Evolutionary conservation across 495 filamentous ascomycete species (phyloP).

Genomic region (Annulohypoxylon bovei): DNA sequence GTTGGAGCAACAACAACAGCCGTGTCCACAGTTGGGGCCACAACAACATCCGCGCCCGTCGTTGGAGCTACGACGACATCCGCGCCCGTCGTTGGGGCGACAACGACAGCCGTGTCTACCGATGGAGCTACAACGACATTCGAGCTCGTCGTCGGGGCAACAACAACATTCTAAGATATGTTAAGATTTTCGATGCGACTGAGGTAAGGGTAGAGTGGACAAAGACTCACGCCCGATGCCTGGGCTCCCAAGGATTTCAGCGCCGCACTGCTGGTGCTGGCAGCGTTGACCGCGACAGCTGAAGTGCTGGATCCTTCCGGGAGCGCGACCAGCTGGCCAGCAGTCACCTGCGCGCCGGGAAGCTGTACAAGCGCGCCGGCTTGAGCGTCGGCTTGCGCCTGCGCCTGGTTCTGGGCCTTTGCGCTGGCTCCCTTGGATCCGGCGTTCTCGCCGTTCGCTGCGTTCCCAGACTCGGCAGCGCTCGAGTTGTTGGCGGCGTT

Average conservation of each 20-base stretch:
- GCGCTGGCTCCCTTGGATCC: not conserved
- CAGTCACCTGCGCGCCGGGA: slow-evolving; percentile 29
- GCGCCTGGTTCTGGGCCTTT: not conserved
- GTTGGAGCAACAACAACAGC: not conserved
- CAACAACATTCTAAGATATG: not conserved
- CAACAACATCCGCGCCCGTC: not conserved
- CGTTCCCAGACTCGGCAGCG: not conserved
- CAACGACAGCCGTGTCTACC: not conserved
- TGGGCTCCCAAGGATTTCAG: slow-evolving; percentile 7
- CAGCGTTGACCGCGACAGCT: not conserved
- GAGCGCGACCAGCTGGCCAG: slow-evolving; percentile 36
- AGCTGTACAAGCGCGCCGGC: slow-evolving; percentile 3
- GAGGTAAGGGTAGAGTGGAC: no score
- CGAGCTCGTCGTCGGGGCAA: not conserved
- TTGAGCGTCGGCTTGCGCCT: not conserved
- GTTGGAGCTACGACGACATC: no score
- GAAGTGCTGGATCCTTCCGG: slow-evolving; percentile 9
- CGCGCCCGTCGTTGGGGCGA: not conserved
- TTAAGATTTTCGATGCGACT: no score
- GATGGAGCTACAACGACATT: not conserved
- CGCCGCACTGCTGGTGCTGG: slow-evolving; percentile 11
- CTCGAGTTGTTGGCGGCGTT: not conserved
- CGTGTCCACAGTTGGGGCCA: no score
- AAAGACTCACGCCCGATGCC: slow-evolving; percentile 10
- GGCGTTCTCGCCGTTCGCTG: not conserved